Conservation (phyloP, 73 alveolate species). For the Paramecium octaurelia region DNA sequence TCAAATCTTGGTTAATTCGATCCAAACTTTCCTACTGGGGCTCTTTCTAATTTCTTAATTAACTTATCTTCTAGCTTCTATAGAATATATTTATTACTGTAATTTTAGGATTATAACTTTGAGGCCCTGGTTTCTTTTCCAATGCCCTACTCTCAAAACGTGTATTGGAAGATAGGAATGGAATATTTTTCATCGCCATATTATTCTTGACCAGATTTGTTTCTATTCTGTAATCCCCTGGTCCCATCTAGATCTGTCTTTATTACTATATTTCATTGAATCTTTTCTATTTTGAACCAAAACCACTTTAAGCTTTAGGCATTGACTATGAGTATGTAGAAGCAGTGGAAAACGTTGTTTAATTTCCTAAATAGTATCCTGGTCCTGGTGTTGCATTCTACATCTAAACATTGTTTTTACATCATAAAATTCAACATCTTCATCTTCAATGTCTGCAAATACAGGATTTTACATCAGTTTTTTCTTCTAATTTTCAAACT, state of each 20-base stretch:
- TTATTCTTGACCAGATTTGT: not conserved
- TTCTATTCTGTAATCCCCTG: conserved; percentile 11
- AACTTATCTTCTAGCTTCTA: not conserved
- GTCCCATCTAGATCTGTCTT: not conserved
- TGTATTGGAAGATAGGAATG: conserved; percentile 27
- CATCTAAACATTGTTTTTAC: not conserved
- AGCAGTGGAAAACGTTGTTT: conserved; percentile 12
- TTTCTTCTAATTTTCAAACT: not conserved
- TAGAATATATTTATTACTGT: not conserved
- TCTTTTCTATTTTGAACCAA: conserved; percentile 26
- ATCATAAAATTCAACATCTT: conserved; percentile 42
- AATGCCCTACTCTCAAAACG: not conserved
- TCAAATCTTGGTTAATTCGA: conserved; percentile 39
- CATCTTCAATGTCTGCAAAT: conserved; percentile 39
- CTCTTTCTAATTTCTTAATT: conserved; percentile 39
- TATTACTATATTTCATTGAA: not conserved
- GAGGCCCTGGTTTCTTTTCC: conserved; percentile 38
- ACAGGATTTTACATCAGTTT: conserved; percentile 43
- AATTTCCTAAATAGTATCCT: not conserved
- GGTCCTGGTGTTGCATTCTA: conserved; percentile 38
- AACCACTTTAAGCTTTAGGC: not conserved
- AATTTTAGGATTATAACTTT: not conserved
- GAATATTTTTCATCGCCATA: not conserved
- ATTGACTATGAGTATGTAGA: not conserved
- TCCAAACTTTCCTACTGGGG: conserved; percentile 49